Evolutionary conservation across 169 alveolate species (phyloP).

Genomic region (Plasmodium coatneyi): DNA sequence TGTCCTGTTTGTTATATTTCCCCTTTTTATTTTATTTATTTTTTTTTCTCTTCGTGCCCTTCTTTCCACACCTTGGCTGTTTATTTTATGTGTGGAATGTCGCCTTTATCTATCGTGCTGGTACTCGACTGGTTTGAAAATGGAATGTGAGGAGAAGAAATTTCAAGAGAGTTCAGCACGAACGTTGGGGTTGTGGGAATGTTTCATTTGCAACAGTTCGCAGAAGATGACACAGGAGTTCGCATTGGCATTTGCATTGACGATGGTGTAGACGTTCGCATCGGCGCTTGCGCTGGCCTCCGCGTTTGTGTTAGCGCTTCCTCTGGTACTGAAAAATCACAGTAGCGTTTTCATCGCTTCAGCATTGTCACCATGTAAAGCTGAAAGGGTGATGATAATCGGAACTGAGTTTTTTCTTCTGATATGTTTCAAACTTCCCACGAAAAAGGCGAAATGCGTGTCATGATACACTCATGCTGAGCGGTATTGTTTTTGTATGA

Average conservation of each 20-base stretch:
- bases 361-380: neutral
- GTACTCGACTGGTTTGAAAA: neutral
- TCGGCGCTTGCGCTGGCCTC: neutral
- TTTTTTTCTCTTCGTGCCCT: neutral
- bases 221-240: neutral
- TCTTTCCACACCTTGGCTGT: neutral
- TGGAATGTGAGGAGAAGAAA: neutral
- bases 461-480: neutral
- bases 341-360: neutral
- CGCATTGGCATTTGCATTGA: neutral
- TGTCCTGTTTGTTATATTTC: conserved; percentile 4
- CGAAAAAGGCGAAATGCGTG: neutral
- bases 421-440: neutral
- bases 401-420: neutral
- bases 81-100: neutral
- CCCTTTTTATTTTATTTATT: neutral
- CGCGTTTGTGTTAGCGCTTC: neutral
- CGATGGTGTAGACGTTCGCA: neutral
- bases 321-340: conserved; percentile 1
- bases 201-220: neutral
- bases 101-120: neutral
- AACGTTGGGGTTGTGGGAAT: neutral
- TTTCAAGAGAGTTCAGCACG: neutral
- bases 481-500: neutral
- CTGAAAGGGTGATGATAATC: neutral